Evolutionary conservation across 2,329 filamentous ascomycete species (phyloP), one percentile per base, ranked within the genome.

Genomic region (Fusarium circinatum): DNA sequence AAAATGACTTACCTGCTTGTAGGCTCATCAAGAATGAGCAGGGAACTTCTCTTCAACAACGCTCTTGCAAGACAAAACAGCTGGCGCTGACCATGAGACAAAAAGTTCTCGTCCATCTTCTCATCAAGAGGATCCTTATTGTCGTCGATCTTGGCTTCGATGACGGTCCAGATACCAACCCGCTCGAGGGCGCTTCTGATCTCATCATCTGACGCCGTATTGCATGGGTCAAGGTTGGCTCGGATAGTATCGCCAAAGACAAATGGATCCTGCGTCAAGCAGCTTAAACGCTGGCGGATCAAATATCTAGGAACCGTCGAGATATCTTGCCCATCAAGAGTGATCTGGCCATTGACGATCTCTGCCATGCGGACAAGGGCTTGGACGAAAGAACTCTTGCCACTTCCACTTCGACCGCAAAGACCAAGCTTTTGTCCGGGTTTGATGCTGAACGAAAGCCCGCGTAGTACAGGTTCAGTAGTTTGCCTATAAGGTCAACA

Each of bases 191-290:
- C 86, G 5, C 78, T 71, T 44, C 83, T 80, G 57, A 89, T 85
- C 1, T 79, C 79, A 5, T 82, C 81, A 55, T 89, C 84, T 3
- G 82, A 79, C 48, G 79, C 79, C 11, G 75, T 74, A 1, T 72
- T 73, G 3, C 79, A 75, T 0, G 88, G 87, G 66, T 89, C 87
- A 1, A 86, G 79, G 52, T 90, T 90, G n/a, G 82, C 80, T 2
- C 86, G 83, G 1, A 90, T 79, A 0, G 81, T 86, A 22, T 86
- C 86, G 4, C 83, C 82, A 30, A 89, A 82, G 24, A 88, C 82
- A 61, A 89, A 84, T 0, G 86, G 83, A 39, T 89, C 88, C 78
- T 90, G 88, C 1, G 88, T 86, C 24, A 89, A 77, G 13, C 83
- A 84, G 45, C 85, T 85, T 15, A 89, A 77, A 9, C 72, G 74